Base-by-base conservation (phyloP, 1,139 yeast species). In the Yamadazyma friedrichii region DNA sequence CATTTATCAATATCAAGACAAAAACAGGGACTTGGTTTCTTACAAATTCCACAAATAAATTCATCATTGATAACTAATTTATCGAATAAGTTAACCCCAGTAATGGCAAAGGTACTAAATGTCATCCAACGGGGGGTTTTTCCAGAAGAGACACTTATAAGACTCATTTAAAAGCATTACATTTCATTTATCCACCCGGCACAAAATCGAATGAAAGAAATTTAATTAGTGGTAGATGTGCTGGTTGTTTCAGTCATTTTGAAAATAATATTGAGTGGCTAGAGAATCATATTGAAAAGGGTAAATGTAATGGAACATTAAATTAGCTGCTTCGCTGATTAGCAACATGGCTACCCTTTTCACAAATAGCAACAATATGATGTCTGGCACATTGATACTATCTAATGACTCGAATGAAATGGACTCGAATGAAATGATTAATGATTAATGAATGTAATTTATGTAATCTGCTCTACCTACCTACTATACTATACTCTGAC, bases 41-140 rank as follows among this genome's bases (percentile, higher is more conserved):
- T 38, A 27, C 44, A 41, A 13, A 37, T 41, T 2, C 37, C 27
- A 33, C 39, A 33, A 11, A 36, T 44, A 30, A 36, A 34, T 24
- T 49, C 52, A 26, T 48, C 51, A 33, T 41, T 43, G 4, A 47
- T 40, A 3, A 48, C 41, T 24, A 50, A 41, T 35, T 43, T 47
- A 35, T 49, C 52, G 16, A 49, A 40, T 28, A 43, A 36, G 33
- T 43, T 46, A 26, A 24, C 16, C 36, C 36, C 9, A 22, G 17
- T 35, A 12, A 41, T 31, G 41, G 41, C 16, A 50, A 44, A 31
- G 77, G 76, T 3, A 67, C 78, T 0, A 67, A 72, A 50, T 78
- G 84, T 53, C 84, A 78, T 55, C 78, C 80, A 31, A 75, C 78
- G 1, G 83, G 84, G 26, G 81, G 80, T 3, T 78, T 78, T 52